Evolutionary conservation across 176 grass and related monocot genomes (phyloP).

Genomic region (Eragrostis curvula): DNA sequence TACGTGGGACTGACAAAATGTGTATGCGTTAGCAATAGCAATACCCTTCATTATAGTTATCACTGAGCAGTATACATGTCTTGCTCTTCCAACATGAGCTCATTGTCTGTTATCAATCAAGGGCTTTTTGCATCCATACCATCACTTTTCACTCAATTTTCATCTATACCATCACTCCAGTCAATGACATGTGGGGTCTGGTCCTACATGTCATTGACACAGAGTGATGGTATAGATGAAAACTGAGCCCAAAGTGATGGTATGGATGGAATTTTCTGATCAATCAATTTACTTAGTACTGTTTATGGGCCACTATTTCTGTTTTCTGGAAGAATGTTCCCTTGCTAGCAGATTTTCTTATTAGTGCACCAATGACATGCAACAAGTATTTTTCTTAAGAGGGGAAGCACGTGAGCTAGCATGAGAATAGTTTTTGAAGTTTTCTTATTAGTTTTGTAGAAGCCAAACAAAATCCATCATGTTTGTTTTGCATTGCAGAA

Average conservation of each 20-base stretch:
- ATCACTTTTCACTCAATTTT: no score
- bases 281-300: not conserved
- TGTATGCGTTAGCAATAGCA: not conserved
- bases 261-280: no score
- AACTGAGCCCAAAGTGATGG: no score
- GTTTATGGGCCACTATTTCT: not conserved
- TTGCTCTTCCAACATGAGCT: not conserved
- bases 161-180: no score
- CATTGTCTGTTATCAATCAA: no score
- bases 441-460: conserved; percentile 21
- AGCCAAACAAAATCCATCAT: conserved; percentile 15
- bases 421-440: not conserved
- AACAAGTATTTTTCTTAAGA: not conserved
- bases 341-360: conserved; percentile 10
- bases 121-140: no score
- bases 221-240: no score
- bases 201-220: no score
- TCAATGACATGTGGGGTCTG: no score
- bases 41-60: not conserved
- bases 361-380: not conserved
- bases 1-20: conserved; percentile 1
- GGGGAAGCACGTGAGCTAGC: not conserved
- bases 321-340: not conserved
- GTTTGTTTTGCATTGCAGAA: conserved; percentile 69
- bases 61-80: not conserved